Evolutionary conservation across 2,329 filamentous ascomycete species (phyloP), one percentile per base, ranked within the genome.

Genomic region (Cladophialophora bantiana): DNA sequence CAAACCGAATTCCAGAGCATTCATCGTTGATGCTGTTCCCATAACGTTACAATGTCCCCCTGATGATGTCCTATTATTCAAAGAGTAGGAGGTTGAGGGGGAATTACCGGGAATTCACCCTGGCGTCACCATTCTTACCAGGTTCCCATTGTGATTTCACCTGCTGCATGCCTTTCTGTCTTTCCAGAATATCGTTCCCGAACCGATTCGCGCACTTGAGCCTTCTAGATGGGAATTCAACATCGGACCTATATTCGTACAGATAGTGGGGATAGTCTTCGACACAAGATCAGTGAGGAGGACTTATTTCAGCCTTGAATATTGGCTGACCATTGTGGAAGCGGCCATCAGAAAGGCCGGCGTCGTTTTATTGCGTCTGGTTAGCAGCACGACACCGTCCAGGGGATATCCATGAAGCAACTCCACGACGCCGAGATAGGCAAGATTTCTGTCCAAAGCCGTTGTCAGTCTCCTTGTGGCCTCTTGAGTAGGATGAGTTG

Each of bases 21-120:
- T 84, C 82, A 85, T 84, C 0, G 83, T 84, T 4, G 81, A 82
- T 2, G 83, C 83, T 15, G 83, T 85, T 55, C 83, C 83, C 83
- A 85, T 85, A 12, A 82, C 84, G 71, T 84, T 84, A 72, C 83
- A 85, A 68, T 83, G 82, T 48, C 81, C 83, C 4, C 76, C 80
- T 1, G 79, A 83, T 1, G 81, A 82, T 10, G 81, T 80, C 78
- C 79, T 78, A n/a, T n/a, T n/a, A n/a, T n/a, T n/a, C n/a, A n/a
- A n/a, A n/a, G n/a, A n/a, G n/a, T n/a, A n/a, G n/a, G n/a, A n/a
- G n/a, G n/a, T n/a, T n/a, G n/a, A n/a, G n/a, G n/a, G n/a, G n/a
- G n/a, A n/a, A n/a, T n/a, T n/a, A n/a, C n/a, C n/a, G n/a, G n/a
- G n/a, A n/a, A n/a, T n/a, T n/a, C n/a, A 69, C 74, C 73, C 1